Base-by-base conservation (phyloP, 805 yeast species). In the Cyberlindnera galapagoensis region DNA sequence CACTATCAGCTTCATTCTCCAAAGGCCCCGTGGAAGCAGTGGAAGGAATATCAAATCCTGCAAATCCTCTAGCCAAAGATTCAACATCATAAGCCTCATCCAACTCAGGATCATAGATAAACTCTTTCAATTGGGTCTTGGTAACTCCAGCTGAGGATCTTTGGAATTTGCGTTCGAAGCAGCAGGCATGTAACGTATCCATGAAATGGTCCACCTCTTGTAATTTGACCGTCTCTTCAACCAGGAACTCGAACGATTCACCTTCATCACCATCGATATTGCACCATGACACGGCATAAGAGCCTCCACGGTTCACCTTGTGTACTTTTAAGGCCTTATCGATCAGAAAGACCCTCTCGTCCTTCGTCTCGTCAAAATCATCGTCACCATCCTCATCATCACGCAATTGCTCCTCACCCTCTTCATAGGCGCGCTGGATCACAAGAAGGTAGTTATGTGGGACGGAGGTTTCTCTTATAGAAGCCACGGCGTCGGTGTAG, bases 241-340 rank as follows among this genome's bases (percentile, higher is more conserved):
- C 73, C 15, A 81, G 67, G 57, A 84, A 88, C 56, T 87, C 94
- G 56, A 80, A 86, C 41, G 66, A 60, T 49, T 88, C 97, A 16
- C 86, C 96, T 5, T 68, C 65, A 47, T 88, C 96, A n/a, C 95
- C 96, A 26, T 76, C 76, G 22, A 75, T 52, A 54, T 92, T 95
- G 10, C 61, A 66, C 97, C 97, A 90, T 0, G 80, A 64, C 18
- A 90, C 69, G 2, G 78, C 74, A 24, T 65, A 59, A 4, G 69
- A 60, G 2, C 79, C 82, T 22, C 74, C 71, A 24, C 63, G 56
- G 33, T 70, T 69, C 35, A 70, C 63, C 36, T 71, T 65, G 37
- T 74, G 66, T 30, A 88, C 62, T 24, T 67, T 60, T 35, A 90
- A 60, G 4, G 70, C 70, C 38, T 73, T 74, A 42, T 74, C 74